These are phyloP conservation scores for Bolboschoenus planiculmis DNA, from an alignment of 176 grass and related monocot genomes.

Conservation along the genomic window DNA sequence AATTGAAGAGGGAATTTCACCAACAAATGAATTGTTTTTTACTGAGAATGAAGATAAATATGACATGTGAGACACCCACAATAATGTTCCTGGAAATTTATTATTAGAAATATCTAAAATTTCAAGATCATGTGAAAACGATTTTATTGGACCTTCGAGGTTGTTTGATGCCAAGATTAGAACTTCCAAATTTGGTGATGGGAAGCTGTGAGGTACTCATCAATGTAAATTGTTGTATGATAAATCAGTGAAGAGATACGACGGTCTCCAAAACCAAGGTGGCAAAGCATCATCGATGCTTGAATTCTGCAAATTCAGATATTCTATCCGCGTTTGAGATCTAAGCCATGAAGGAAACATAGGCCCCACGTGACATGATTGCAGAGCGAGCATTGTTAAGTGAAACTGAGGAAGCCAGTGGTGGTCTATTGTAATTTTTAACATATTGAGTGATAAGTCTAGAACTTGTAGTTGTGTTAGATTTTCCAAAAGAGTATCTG, in stretches of 20 bases:
- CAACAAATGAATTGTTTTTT: constrained; percentile 14
- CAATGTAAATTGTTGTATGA: constrained; percentile 37
- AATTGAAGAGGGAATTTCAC: constrained; percentile 17
- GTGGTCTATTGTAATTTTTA: constrained; percentile 15
- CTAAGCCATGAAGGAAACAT: constrained; percentile 42
- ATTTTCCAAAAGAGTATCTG: constrained; percentile 1
- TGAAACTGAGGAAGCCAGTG: constrained; percentile 47
- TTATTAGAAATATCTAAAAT: constrained; percentile 28
- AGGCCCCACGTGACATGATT: constrained; percentile 34
- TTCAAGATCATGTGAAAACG: neutral
- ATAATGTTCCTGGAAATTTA: constrained; percentile 14
- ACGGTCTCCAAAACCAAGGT: constrained; percentile 37
- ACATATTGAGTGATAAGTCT: neutral
- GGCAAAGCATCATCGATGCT: constrained; percentile 38
- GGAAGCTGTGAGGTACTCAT: neutral
- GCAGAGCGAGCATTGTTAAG: neutral
- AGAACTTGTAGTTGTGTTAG: constrained; percentile 18
- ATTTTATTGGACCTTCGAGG: neutral
- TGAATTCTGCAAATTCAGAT: constrained; percentile 34
- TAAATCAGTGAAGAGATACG: constrained; percentile 29
- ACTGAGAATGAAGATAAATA: neutral
- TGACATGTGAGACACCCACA: neutral
- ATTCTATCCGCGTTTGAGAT: neutral
- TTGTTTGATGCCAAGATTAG: neutral
- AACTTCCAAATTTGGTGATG: neutral